These are phyloP conservation scores for Hibiscus mutabilis DNA, from an alignment of 345 rosid species.

Conservation along the genomic window DNA sequence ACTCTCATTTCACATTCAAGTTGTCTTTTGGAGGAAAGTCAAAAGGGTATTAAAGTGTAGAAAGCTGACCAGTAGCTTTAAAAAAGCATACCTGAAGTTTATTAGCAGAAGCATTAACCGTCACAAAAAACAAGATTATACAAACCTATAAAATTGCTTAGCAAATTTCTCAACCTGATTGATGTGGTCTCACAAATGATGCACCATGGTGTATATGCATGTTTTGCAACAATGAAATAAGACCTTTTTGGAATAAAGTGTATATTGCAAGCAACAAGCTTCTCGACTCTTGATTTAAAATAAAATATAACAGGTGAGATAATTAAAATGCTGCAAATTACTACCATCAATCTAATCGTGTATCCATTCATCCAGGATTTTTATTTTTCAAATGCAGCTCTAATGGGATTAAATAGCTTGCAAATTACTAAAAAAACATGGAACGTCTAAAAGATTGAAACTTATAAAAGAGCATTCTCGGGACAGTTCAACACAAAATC, in stretches of 20 bases:
- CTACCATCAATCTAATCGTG: not conserved
- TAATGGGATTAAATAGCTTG: not conserved
- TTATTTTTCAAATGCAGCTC: not conserved
- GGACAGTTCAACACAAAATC: conserved; percentile 61
- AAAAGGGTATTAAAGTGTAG: not conserved
- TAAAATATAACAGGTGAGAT: not conserved
- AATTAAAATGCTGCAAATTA: not conserved
- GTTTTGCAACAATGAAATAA: conserved; percentile 3
- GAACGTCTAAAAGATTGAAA: conserved; percentile 14
- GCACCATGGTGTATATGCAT: conserved; percentile 89
- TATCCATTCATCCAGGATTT: not conserved
- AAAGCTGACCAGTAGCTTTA: not conserved
- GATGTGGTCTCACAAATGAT: conserved; percentile 54
- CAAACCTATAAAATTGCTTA: conserved; percentile 77
- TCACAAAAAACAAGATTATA: conserved; percentile 55
- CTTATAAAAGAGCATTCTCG: conserved; percentile 77
- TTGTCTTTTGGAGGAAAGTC: not conserved
- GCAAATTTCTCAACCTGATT: conserved; percentile 77
- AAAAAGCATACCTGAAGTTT: conserved; percentile 47
- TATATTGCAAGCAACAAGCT: not conserved
- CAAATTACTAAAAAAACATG: not conserved
- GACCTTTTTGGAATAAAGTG: not conserved
- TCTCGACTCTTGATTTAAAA: not conserved
- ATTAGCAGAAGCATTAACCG: conserved; percentile 77
- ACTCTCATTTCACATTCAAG: not conserved